These are phyloP conservation scores for Grosmannia serpens DNA, from an alignment of 2,329 filamentous ascomycete genomes.

Conservation along the genomic window DNA sequence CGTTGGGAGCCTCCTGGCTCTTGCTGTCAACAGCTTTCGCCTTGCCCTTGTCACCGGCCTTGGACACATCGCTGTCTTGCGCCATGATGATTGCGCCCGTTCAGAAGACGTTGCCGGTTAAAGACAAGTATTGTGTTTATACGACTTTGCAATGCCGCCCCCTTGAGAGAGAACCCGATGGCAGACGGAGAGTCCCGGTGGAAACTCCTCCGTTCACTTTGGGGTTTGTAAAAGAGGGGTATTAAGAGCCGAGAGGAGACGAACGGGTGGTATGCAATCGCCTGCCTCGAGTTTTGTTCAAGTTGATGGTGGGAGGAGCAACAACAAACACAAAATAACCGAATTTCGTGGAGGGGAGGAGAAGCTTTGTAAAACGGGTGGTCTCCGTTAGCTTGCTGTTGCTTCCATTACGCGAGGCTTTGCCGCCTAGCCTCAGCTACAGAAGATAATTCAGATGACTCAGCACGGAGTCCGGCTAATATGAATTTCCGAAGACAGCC, in stretches of 20 bases:
- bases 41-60: conserved; percentile 81
- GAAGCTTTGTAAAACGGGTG: conserved; percentile 13
- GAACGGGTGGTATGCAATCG: background rate
- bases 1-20: conserved; percentile 43
- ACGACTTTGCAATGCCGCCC: background rate
- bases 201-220: background rate
- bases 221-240: background rate
- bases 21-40: conserved; percentile 73
- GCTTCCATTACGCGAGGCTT: conserved; percentile 23
- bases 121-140: background rate
- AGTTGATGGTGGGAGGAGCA: conserved; percentile 1
- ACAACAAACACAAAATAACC: background rate
- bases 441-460: conserved; percentile 1
- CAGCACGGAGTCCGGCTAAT: background rate
- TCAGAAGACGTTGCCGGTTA: background rate
- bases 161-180: background rate
- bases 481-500: conserved; percentile 3
- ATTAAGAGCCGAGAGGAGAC: background rate
- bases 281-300: background rate
- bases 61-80: conserved; percentile 80
- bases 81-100: conserved; percentile 49
- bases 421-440: conserved; percentile 20
- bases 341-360: background rate
- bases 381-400: conserved; percentile 11
- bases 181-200: background rate